Conservation (phyloP, 2,329 filamentous ascomycete species). For the Stagonosporopsis tanaceti region DNA sequence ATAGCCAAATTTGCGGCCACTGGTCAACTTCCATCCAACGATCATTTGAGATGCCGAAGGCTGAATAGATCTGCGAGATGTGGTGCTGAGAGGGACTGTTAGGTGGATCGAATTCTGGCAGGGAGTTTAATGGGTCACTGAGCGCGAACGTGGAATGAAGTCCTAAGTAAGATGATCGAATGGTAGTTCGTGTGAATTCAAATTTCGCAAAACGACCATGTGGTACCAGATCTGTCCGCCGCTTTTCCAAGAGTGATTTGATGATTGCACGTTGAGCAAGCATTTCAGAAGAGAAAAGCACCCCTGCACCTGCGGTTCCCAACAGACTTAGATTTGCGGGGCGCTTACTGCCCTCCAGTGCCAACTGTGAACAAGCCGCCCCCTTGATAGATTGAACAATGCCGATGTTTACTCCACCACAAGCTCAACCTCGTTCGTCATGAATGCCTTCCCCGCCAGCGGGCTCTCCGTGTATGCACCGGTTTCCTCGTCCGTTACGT, state of each 20-base stretch:
- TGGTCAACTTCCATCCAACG: no score
- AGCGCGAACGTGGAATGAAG: background rate
- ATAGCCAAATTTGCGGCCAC: no score
- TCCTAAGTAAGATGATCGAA: background rate
- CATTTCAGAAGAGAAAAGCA: no score
- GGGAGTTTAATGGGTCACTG: slow-evolving; percentile 6
- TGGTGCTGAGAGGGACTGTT: no score
- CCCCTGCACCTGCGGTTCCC: no score
- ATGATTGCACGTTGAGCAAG: no score
- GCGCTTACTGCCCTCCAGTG: no score
- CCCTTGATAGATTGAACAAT: no score
- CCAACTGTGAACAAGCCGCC: no score
- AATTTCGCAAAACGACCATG: slow-evolving; percentile 1
- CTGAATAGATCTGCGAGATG: no score
- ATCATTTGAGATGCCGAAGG: no score
- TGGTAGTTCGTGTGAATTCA: slow-evolving; percentile 1
- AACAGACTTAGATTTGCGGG: no score
- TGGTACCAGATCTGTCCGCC: slow-evolving; percentile 3
- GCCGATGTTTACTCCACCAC: slow-evolving; percentile 8
- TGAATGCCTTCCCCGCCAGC: slow-evolving; percentile 35
- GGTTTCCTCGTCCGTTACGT: slow-evolving; percentile 36
- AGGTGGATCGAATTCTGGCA: background rate
- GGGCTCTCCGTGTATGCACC: slow-evolving; percentile 36
- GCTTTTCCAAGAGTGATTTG: background rate
- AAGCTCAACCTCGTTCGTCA: slow-evolving; percentile 33